Evolutionary conservation across 176 grass and related monocot species (phyloP).

Genomic region (Triticum monococcum): DNA sequence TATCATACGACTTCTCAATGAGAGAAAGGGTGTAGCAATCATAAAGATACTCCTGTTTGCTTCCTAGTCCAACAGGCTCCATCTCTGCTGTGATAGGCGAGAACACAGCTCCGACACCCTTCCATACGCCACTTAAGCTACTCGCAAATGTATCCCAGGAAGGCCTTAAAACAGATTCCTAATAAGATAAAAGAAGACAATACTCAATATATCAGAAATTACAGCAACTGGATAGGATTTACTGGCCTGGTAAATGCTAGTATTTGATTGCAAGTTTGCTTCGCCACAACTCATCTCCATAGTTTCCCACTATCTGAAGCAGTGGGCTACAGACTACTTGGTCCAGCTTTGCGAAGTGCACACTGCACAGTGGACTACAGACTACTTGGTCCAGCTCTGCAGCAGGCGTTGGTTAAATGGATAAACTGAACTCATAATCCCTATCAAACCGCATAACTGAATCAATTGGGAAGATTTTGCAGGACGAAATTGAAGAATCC

Average conservation of each 20-base stretch:
- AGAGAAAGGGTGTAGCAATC: constrained; percentile 85
- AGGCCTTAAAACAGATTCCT: constrained; percentile 96
- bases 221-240: not conserved
- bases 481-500: too few relatives aligned
- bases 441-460: not conserved
- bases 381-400: not conserved
- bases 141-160: constrained; percentile 92
- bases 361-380: not conserved
- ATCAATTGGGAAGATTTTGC: too few relatives aligned
- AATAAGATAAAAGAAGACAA: constrained; percentile 31
- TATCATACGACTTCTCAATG: constrained; percentile 50
- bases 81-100: constrained; percentile 90
- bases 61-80: constrained; percentile 80
- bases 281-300: not conserved
- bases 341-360: not conserved
- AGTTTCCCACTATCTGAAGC: not conserved
- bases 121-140: constrained; percentile 90
- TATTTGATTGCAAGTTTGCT: not conserved
- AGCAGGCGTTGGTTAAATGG: not conserved
- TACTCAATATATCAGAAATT: constrained; percentile 4
- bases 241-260: not conserved
- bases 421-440: not conserved
- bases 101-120: constrained; percentile 86
- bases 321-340: too few relatives aligned
- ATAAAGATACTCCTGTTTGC: constrained; percentile 86